Evolutionary conservation across 106 monocot species (phyloP).

Genomic region (Xerophyta viscosa): DNA sequence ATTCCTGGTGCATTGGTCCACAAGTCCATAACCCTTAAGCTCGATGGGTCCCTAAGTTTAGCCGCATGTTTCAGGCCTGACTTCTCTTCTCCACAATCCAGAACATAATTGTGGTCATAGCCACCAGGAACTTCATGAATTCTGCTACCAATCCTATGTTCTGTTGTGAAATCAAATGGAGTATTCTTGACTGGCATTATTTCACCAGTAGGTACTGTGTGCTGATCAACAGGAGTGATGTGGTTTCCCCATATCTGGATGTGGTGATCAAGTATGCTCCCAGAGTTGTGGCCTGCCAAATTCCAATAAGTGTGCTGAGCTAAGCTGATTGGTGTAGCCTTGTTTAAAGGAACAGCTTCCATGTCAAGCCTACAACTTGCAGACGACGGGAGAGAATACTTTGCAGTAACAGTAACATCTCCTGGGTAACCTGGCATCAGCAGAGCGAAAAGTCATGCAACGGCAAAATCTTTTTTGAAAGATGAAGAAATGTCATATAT

Average conservation of each 20-base stretch:
- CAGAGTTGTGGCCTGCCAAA: constrained; percentile 43
- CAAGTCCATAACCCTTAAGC: constrained; percentile 28
- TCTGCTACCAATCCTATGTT: constrained; percentile 21
- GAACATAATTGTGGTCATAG: constrained; percentile 49
- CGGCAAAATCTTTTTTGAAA: too few species aligned
- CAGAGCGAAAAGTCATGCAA: too few species aligned
- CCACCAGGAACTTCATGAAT: constrained; percentile 36
- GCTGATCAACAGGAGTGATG: constrained; percentile 34
- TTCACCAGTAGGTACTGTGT: constrained; percentile 36
- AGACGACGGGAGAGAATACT: constrained; percentile 46
- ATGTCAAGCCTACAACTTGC: constrained; percentile 40
- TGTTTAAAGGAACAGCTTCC: constrained; percentile 31
- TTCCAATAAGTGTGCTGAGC: constrained; percentile 68
- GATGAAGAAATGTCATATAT: too few species aligned
- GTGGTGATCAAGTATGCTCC: constrained; percentile 22
- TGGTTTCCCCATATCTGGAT: constrained; percentile 34
- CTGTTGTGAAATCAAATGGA: constrained; percentile 40
- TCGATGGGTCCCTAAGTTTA: constrained; percentile 22
- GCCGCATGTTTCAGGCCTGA: constrained; percentile 31
- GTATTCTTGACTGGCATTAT: constrained; percentile 23
- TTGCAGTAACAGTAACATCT: constrained; percentile 57
- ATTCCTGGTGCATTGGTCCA: constrained; percentile 53
- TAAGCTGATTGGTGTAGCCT: constrained; percentile 46
- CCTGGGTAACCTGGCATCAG: constrained; percentile 74
- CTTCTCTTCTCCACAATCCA: constrained; percentile 26